Conservation (phyloP, 306 rosid genomes). For the Myrica gale region DNA sequence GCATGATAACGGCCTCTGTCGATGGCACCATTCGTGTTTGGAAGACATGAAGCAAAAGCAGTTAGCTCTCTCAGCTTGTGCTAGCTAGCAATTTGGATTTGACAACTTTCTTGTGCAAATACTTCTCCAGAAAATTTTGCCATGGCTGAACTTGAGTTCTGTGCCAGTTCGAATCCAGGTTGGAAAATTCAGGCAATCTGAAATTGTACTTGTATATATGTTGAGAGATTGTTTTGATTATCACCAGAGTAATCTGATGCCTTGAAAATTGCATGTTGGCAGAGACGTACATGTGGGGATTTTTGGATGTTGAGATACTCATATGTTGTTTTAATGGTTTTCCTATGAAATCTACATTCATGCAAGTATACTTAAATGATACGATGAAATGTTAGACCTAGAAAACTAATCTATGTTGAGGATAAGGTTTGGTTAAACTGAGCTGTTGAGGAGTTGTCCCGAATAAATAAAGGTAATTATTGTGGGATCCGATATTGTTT, state of each 20-base stretch:
- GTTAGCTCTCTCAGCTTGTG: slow-evolving; percentile 14
- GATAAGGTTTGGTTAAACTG: no score
- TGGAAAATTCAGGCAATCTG: not conserved
- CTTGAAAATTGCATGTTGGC: not conserved
- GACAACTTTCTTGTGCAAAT: not conserved
- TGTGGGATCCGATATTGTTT: no score
- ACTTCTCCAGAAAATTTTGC: not conserved
- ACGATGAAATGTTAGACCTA: not conserved
- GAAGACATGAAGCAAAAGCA: slow-evolving; percentile 53
- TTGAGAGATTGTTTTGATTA: not conserved
- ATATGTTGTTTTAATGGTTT: not conserved
- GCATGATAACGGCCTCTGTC: slow-evolving; percentile 78
- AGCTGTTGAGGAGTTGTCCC: no score
- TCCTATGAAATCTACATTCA: not conserved
- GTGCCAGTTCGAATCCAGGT: not conserved
- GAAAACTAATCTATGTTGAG: no score
- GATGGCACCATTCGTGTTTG: slow-evolving; percentile 74
- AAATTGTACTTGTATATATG: not conserved
- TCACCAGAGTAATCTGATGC: no score
- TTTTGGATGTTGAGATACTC: not conserved
- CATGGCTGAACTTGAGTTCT: not conserved
- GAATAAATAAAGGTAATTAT: no score
- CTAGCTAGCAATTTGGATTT: not conserved
- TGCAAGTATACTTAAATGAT: not conserved
- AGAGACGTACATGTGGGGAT: not conserved